Conservation (phyloP, 2,329 filamentous ascomycete species). For the Cladorrhinum sp. region DNA sequence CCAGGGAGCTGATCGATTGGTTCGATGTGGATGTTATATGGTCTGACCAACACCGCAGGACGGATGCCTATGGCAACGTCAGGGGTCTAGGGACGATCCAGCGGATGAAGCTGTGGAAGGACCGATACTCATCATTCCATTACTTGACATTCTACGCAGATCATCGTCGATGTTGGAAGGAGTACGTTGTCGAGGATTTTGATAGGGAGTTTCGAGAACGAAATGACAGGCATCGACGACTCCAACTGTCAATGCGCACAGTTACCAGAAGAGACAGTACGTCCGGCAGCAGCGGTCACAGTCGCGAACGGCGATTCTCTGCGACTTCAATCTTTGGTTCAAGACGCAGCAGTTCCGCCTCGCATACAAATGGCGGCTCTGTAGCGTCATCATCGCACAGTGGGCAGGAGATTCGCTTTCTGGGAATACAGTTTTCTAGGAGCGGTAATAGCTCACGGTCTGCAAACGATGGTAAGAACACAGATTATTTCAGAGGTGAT, state of each 20-base stretch:
- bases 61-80: constrained; percentile 48
- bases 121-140: constrained; percentile 46
- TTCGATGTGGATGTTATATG: constrained; percentile 53
- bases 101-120: constrained; percentile 51
- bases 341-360: constrained; percentile 14
- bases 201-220: constrained; percentile 45
- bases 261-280: constrained; percentile 40
- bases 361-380: constrained; percentile 17
- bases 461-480: constrained; percentile 39
- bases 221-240: constrained; percentile 45
- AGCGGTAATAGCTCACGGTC: constrained; percentile 26
- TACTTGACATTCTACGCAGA: constrained; percentile 49
- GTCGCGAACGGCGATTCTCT: constrained; percentile 41
- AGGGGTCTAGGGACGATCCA: constrained; percentile 51
- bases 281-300: constrained; percentile 32
- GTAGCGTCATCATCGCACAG: constrained; percentile 24
- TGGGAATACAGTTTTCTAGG: constrained; percentile 49
- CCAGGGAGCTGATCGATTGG: constrained; percentile 48
- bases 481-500: too few relatives aligned
- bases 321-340: constrained; percentile 43
- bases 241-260: constrained; percentile 42
- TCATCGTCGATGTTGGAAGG: constrained; percentile 44
- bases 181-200: constrained; percentile 48
- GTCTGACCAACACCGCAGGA: constrained; percentile 49
- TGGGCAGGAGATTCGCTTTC: constrained; percentile 44